Evolutionary conservation across 305 asterid genomes (phyloP).

Genomic region (Rubia peregrina): DNA sequence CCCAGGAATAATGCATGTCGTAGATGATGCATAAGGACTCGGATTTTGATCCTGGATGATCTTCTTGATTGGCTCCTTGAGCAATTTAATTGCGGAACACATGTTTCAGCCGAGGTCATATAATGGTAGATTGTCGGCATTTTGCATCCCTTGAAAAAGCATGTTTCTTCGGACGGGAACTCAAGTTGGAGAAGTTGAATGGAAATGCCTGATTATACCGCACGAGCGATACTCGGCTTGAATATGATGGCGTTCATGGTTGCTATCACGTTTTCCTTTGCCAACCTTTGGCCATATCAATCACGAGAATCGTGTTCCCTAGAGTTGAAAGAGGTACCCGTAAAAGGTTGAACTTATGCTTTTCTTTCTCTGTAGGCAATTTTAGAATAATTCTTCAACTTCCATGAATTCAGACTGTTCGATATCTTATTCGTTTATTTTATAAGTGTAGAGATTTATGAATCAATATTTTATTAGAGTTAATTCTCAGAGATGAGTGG

Average conservation of each 20-base stretch:
- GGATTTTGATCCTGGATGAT: slow-evolving; percentile 7
- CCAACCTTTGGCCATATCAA: slow-evolving; percentile 24
- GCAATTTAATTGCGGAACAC: slow-evolving; percentile 4
- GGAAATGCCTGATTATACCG: slow-evolving; percentile 3
- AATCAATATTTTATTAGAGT: no score
- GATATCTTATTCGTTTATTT: no score
- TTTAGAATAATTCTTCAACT: not conserved
- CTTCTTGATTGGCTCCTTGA: no score
- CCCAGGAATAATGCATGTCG: slow-evolving; percentile 43
- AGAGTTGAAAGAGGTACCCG: slow-evolving; percentile 17
- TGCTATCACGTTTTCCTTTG: slow-evolving; percentile 8
- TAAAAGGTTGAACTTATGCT: slow-evolving; percentile 5
- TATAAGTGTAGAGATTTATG: no score
- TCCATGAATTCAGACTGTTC: no score
- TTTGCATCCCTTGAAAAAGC: slow-evolving; percentile 43
- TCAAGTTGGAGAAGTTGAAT: slow-evolving; percentile 22
- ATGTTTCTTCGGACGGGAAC: slow-evolving; percentile 34
- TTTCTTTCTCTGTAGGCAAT: slow-evolving; percentile 4
- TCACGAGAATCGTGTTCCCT: slow-evolving; percentile 22
- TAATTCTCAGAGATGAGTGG: no score
- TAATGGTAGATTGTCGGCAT: slow-evolving; percentile 28
- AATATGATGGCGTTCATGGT: slow-evolving; percentile 32
- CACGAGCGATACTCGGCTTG: slow-evolving; percentile 18
- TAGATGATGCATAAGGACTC: slow-evolving; percentile 36
- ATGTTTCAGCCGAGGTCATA: slow-evolving; percentile 12